Conservation (phyloP, 2,329 filamentous ascomycete species). For the Colletotrichum melonis region DNA sequence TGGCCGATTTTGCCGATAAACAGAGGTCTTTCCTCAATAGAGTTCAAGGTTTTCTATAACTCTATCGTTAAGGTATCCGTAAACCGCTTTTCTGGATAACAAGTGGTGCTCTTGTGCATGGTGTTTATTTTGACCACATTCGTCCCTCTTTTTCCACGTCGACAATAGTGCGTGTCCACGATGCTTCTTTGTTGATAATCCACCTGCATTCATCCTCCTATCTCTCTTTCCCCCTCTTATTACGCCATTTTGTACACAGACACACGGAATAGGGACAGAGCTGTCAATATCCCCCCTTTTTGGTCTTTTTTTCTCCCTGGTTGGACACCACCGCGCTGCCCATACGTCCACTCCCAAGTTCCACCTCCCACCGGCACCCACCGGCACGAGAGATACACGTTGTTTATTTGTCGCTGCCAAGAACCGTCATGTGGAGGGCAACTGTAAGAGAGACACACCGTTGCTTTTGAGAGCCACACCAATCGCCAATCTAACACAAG, state of each 20-base stretch:
- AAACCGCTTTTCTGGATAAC: neutral
- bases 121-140: slow-evolving; percentile 24
- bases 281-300: neutral
- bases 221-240: too few species aligned
- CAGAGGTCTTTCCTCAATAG: neutral
- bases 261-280: neutral
- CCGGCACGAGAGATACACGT: neutral
- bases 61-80: slow-evolving; percentile 15
- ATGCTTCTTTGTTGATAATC: neutral
- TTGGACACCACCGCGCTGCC: neutral
- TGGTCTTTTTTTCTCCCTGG: neutral
- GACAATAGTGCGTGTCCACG: neutral
- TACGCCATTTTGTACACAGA: neutral
- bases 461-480: slow-evolving; percentile 5
- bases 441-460: slow-evolving; percentile 5
- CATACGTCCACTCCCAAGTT: neutral
- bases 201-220: neutral
- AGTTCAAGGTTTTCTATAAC: slow-evolving; percentile 14
- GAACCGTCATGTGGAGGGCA: slow-evolving; percentile 6
- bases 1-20: slow-evolving; percentile 22
- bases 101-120: slow-evolving; percentile 1
- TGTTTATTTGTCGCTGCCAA: neutral
- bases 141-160: neutral
- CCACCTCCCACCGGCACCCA: neutral
- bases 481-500: slow-evolving; percentile 12